Evolutionary conservation across 2,329 filamentous ascomycete species (phyloP).

Genomic region (Sphaceloma murrayae): DNA sequence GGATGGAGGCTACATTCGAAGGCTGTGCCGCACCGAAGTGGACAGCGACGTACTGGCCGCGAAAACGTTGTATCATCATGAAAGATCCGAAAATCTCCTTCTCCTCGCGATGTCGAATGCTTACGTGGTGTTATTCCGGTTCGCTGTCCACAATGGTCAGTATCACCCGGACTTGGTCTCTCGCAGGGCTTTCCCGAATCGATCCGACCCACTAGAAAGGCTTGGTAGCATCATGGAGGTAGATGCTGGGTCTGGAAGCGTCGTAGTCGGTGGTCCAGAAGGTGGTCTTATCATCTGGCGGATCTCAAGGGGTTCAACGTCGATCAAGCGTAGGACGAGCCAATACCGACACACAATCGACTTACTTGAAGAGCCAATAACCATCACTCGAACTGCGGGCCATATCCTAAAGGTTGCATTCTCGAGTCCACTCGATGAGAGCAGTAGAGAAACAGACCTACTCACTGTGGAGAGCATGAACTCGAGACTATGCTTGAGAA

Average conservation of each 20-base stretch:
- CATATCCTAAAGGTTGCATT: slow-evolving; percentile 84
- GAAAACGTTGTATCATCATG: not conserved
- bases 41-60: slow-evolving; percentile 11
- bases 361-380: too few species aligned
- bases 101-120: slow-evolving; percentile 65
- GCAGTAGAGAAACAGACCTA: not conserved
- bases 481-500: not conserved
- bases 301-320: too few species aligned
- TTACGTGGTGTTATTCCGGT: slow-evolving; percentile 54
- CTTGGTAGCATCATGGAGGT: slow-evolving; percentile 61
- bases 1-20: not conserved
- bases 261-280: slow-evolving; percentile 62
- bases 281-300: slow-evolving; percentile 30
- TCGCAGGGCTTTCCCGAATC: slow-evolving; percentile 48
- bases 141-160: slow-evolving; percentile 45
- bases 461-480: slow-evolving; percentile 2
- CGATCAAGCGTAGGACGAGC: too few species aligned
- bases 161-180: not conserved
- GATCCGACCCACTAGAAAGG: slow-evolving; percentile 44
- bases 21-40: not conserved
- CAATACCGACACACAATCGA: too few species aligned
- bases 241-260: slow-evolving; percentile 57
- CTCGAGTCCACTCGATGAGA: too few species aligned
- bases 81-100: slow-evolving; percentile 49
- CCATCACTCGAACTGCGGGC: slow-evolving; percentile 57